Conservation (phyloP, 2,329 filamentous ascomycete species). For the Aquanectria penicillioides region DNA sequence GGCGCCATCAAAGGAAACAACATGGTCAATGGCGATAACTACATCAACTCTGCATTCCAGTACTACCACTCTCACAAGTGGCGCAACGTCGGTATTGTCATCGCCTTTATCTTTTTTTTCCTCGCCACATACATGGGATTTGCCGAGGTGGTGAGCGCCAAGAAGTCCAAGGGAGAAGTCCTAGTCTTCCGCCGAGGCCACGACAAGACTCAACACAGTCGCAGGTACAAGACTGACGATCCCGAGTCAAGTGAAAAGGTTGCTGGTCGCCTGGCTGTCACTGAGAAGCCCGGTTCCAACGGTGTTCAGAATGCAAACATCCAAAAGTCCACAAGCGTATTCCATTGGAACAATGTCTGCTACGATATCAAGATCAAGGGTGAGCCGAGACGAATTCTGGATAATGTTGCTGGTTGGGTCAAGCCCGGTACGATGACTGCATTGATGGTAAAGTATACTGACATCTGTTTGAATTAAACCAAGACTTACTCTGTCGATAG, state of each 20-base stretch:
- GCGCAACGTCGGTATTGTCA: slow-evolving; percentile 66
- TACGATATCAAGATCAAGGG: slow-evolving; percentile 79
- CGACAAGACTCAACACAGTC: too few relatives aligned
- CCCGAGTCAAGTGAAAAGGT: slow-evolving; percentile 21
- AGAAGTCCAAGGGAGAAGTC: slow-evolving; percentile 69
- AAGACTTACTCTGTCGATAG: slow-evolving; percentile 8
- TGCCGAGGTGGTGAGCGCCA: slow-evolving; percentile 57
- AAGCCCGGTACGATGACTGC: slow-evolving; percentile 88
- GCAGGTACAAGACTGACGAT: too few relatives aligned
- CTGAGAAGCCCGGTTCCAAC: slow-evolving; percentile 26
- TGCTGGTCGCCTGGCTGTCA: slow-evolving; percentile 11
- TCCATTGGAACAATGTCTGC: slow-evolving; percentile 84
- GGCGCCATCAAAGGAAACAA: slow-evolving; percentile 57
- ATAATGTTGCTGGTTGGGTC: slow-evolving; percentile 88
- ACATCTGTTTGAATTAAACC: accelerated
- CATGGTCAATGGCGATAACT: slow-evolving; percentile 58
- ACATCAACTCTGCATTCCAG: slow-evolving; percentile 52
- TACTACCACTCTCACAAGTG: slow-evolving; percentile 61
- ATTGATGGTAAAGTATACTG: slow-evolving; percentile 68
- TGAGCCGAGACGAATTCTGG: slow-evolving; percentile 76
- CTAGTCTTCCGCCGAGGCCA: slow-evolving; percentile 64
- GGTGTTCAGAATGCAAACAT: slow-evolving; percentile 35
- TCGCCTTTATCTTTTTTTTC: slow-evolving; percentile 60
- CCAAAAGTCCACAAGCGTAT: slow-evolving; percentile 72
- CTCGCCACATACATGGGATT: slow-evolving; percentile 58